A percentile compares a stretch with the other conserved stretches of the same genome.
Evolutionary conservation across 2,329 filamentous ascomycete genomes (phyloP).

Genomic region (Fusarium pilosicola): DNA sequence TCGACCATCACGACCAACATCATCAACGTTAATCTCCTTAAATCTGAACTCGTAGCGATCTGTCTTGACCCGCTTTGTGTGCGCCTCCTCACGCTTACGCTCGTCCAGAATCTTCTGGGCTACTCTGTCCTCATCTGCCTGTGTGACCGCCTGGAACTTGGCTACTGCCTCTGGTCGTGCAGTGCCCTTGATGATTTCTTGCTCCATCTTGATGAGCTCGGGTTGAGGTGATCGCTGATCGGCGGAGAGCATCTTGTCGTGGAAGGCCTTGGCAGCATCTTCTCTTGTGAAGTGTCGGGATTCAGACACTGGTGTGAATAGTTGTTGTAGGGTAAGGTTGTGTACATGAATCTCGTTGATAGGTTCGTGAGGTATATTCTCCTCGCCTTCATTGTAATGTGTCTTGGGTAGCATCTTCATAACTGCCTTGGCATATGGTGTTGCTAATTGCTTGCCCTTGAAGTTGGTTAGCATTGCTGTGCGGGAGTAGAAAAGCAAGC

Average conservation of each 20-base stretch:
- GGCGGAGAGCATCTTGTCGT: constrained; percentile 66
- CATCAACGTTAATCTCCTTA: constrained; percentile 66
- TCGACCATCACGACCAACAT: constrained; percentile 64
- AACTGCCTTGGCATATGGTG: constrained; percentile 80
- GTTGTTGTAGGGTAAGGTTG: constrained; percentile 68
- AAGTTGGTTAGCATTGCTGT: constrained; percentile 37
- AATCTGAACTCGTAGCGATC: constrained; percentile 72
- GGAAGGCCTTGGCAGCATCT: constrained; percentile 73
- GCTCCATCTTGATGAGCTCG: constrained; percentile 67
- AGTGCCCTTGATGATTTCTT: constrained; percentile 54
- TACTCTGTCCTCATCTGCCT: constrained; percentile 55
- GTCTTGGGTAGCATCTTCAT: constrained; percentile 82
- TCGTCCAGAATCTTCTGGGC: constrained; percentile 48
- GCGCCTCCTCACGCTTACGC: constrained; percentile 51
- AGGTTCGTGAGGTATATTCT: constrained; percentile 62
- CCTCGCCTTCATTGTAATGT: constrained; percentile 62
- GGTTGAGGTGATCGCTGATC: constrained; percentile 71
- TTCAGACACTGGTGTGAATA: constrained; percentile 72
- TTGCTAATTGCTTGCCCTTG: constrained; percentile 80
- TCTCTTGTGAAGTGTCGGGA: constrained; percentile 71
- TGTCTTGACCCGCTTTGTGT: constrained; percentile 58
- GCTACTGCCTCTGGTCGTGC: constrained; percentile 50
- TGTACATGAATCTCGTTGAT: constrained; percentile 75
- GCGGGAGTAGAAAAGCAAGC: background rate
- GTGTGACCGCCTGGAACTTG: constrained; percentile 55